Base-by-base conservation (phyloP, 148 eudicot genomes). In the Amaranthus cruentus region DNA sequence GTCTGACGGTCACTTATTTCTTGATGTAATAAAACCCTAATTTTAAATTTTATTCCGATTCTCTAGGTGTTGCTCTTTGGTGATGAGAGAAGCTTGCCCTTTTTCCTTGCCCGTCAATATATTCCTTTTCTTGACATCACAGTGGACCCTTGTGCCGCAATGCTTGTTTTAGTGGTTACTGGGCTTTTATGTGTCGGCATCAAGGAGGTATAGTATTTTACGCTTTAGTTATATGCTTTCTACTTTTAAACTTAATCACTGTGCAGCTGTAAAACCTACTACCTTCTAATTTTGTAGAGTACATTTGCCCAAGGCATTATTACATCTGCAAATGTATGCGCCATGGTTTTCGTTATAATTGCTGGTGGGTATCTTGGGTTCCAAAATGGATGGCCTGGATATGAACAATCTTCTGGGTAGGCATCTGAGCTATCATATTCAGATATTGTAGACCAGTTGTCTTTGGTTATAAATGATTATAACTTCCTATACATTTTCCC, bases 141-240 rank as follows among this genome's bases (percentile, higher is more conserved):
- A 52, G 83, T 88, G 72, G 89, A 85, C 69, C 89, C 91, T 46
- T 86, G 86, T 84, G 86, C 87, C 10, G 89, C 87, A 61, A 65
- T 79, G 67, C 78, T 85, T 59, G 84, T 88, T 18, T 55, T 78
- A 13, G 46, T 86, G 64, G 83, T 86, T 61, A 81, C 89, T 50
- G 80, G 75, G 49, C 89, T 88, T 49, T 60, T 88, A 64, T 88
- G 91, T 79, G 56, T 76, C 44, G 91, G 91, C 48, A 88, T 88
- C 79, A 88, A 85, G 83, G 91, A 88, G 87, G 91, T 85, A 72
- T 28, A 43, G 6, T 42, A 54, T 64, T 69, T 63, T 56, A 59
- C 49, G 18, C 13, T 47, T 62, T 53, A 61, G 4, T 71, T 46
- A 64, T 62, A 65, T 55, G 9, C 44, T 71, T 53, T 67, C 15